Conservation (phyloP, 2,329 filamentous ascomycete genomes). For the Hawksworthiomyces lignivorus region DNA sequence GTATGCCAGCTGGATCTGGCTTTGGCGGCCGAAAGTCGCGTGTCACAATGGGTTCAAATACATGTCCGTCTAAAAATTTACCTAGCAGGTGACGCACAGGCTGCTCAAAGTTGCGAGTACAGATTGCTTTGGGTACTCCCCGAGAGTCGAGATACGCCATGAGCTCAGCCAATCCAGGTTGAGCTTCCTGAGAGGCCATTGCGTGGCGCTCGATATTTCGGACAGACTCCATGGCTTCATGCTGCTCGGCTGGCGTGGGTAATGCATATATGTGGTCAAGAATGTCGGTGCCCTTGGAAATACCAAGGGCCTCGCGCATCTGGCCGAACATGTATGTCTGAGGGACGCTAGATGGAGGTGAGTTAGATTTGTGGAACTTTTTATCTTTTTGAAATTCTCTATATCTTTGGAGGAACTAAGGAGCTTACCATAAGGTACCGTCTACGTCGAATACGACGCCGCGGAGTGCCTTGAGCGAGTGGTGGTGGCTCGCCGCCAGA, state of each 20-base stretch:
- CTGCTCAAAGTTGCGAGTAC: slow-evolving; percentile 85
- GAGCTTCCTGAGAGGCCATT: slow-evolving; percentile 73
- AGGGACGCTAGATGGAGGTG: slow-evolving; percentile 55
- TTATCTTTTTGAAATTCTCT: no score
- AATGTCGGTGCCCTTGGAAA: slow-evolving; percentile 70
- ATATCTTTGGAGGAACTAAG: no score
- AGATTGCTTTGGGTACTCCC: slow-evolving; percentile 70
- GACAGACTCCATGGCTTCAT: slow-evolving; percentile 63
- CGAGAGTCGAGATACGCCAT: slow-evolving; percentile 74
- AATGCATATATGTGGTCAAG: slow-evolving; percentile 79
- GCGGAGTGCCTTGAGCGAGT: slow-evolving; percentile 30
- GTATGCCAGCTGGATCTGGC: slow-evolving; percentile 77
- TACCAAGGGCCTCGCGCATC: slow-evolving; percentile 71
- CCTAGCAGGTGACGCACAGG: slow-evolving; percentile 67
- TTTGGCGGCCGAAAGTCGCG: slow-evolving; percentile 78
- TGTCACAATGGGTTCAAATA: slow-evolving; percentile 75
- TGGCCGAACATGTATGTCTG: slow-evolving; percentile 93
- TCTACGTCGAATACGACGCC: slow-evolving; percentile 87
- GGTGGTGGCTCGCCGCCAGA: neutral
- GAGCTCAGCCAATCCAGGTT: slow-evolving; percentile 67
- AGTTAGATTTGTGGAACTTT: neutral
- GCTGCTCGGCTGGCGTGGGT: slow-evolving; percentile 48
- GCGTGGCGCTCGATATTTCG: slow-evolving; percentile 71
- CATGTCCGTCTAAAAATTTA: slow-evolving; percentile 61
- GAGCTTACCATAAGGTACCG: slow-evolving; percentile 72